Percentiles rank a stretch among this genome's conserved stretches.
These are phyloP conservation scores for Petrea volubilis DNA, from an alignment of 257 asterid species.

Conservation along the genomic window DNA sequence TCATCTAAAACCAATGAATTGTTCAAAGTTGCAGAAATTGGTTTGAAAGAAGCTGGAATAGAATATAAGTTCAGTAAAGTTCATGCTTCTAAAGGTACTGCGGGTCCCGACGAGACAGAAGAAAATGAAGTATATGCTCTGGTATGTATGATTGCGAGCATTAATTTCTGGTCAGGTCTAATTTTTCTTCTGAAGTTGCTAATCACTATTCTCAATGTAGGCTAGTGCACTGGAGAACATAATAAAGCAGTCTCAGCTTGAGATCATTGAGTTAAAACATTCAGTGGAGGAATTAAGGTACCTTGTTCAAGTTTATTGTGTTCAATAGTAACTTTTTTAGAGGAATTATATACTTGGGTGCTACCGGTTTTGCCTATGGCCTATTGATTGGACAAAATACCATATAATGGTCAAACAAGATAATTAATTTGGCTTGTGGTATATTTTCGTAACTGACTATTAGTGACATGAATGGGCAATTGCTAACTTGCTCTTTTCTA, in stretches of 20 bases:
- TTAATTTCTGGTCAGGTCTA: neutral
- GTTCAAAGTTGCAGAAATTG: constrained; percentile 92
- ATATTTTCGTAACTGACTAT: neutral
- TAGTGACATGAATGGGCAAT: neutral
- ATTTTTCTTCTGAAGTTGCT: constrained; percentile 22
- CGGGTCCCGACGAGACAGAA: constrained; percentile 47
- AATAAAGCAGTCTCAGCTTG: constrained; percentile 93
- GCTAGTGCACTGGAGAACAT: constrained; percentile 93
- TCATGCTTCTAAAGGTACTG: constrained; percentile 48
- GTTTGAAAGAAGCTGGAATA: constrained; percentile 85
- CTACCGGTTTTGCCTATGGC: neutral
- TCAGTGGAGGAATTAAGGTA: constrained; percentile 89
- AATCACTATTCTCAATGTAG: constrained; percentile 38
- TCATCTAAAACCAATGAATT: constrained; percentile 79
- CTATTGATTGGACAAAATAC: constrained; percentile 9
- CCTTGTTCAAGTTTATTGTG: constrained; percentile 20
- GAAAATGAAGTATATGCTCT: constrained; percentile 90
- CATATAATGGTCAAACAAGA: neutral
- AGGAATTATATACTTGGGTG: neutral
- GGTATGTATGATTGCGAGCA: constrained; percentile 44
- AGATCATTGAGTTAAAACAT: constrained; percentile 95
- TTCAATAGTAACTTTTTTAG: neutral
- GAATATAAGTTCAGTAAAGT: constrained; percentile 69
- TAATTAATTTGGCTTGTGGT: no score
- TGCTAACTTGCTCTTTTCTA: constrained; percentile 5